Conservation (phyloP, 2,329 filamentous ascomycete species). For the Pseudodiploospora longispora region DNA sequence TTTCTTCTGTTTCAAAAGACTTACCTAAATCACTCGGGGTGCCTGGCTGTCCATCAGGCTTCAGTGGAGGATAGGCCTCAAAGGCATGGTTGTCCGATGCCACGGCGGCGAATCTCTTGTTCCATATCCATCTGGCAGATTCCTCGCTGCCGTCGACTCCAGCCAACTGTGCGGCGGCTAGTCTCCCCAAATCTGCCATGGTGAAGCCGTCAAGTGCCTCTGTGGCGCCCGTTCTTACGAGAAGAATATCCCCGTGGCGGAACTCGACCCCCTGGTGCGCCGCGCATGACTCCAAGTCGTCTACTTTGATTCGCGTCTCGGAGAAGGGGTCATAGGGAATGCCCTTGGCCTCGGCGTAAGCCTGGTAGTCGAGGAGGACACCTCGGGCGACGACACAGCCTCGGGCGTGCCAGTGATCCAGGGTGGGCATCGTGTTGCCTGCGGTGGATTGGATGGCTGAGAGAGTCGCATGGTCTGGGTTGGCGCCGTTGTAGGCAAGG, state of each 20-base stretch:
- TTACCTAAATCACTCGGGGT: constrained; percentile 29
- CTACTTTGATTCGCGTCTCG: constrained; percentile 43
- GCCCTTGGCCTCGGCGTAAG: constrained; percentile 41
- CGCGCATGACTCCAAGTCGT: constrained; percentile 51
- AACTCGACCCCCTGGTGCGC: constrained; percentile 54
- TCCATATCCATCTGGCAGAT: constrained; percentile 58
- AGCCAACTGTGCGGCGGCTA: constrained; percentile 14
- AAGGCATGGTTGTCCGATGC: constrained; percentile 56
- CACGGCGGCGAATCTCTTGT: constrained; percentile 59
- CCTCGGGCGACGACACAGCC: constrained; percentile 48
- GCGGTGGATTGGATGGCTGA: constrained; percentile 13
- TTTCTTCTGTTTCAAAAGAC: constrained; percentile 6
- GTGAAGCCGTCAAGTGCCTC: constrained; percentile 45
- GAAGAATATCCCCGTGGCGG: constrained; percentile 56
- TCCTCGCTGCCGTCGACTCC: constrained; percentile 40
- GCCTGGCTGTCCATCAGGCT: constrained; percentile 29
- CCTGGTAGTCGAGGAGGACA: constrained; percentile 47
- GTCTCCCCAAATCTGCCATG: constrained; percentile 24
- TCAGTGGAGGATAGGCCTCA: constrained; percentile 52
- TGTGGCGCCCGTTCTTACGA: constrained; percentile 56
- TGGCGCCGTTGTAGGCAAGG: constrained; percentile 41
- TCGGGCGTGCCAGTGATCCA: constrained; percentile 42
- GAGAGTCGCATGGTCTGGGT: constrained; percentile 28
- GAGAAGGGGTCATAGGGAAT: constrained; percentile 44
- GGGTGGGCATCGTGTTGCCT: constrained; percentile 18